These are phyloP conservation scores for Heracleum sosnowskyi DNA, from an alignment of 129 eudicot species.

Conservation along the genomic window DNA sequence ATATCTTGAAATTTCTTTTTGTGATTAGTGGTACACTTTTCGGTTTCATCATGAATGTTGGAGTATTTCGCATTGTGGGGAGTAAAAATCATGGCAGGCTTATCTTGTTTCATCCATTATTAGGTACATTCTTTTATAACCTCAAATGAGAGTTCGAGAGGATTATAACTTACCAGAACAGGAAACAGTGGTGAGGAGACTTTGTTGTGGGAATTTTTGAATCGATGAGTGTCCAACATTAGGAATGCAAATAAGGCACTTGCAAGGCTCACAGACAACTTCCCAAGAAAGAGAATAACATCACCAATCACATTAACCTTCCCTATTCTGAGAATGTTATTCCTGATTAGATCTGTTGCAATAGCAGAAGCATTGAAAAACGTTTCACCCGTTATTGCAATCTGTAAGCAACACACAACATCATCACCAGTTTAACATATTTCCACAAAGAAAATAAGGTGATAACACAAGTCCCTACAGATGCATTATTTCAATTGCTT, in stretches of 20 bases:
- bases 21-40: background rate
- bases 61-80: background rate
- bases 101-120: background rate
- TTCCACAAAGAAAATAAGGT: background rate
- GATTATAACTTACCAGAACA: conserved; percentile 54
- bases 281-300: conserved; percentile 84
- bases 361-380: conserved; percentile 82
- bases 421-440: background rate
- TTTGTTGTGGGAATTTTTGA: conserved; percentile 78
- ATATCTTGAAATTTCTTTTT: background rate
- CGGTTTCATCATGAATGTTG: background rate
- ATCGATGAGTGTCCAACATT: conserved; percentile 83
- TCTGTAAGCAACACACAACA: conserved; percentile 28
- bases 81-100: background rate
- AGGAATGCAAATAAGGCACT: conserved; percentile 86
- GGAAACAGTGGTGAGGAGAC: conserved; percentile 91
- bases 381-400: conserved; percentile 89
- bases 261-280: conserved; percentile 83
- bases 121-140: background rate
- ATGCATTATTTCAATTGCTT: background rate
- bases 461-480: background rate
- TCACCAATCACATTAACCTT: conserved; percentile 94
- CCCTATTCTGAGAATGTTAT: conserved; percentile 87
- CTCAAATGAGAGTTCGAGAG: background rate
- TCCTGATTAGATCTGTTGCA: conserved; percentile 85